Percentiles rank a stretch among this genome's conserved stretches.
phyloP scores from a whole-genome alignment of 305 asterid species.

The Euphrasia arctica region DNA sequence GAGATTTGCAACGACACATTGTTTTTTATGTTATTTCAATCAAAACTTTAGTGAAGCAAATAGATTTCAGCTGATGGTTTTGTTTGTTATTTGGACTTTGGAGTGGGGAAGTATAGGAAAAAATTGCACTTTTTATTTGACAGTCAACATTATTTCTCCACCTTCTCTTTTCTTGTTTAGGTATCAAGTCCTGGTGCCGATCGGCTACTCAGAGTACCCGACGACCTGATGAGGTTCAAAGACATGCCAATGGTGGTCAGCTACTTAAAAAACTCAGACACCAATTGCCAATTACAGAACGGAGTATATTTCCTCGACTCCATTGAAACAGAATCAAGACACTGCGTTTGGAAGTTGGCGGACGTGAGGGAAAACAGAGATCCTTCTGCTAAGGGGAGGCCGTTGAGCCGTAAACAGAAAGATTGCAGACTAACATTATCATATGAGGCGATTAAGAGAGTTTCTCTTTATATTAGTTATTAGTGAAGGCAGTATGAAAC shows the following conservation, averaged over 20 bases:
- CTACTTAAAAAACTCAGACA: slow-evolving; percentile 42
- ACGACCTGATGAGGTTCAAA: slow-evolving; percentile 70
- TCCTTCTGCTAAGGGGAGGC: slow-evolving; percentile 78
- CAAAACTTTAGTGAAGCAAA: background rate
- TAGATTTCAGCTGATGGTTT: background rate
- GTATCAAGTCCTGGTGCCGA: slow-evolving; percentile 93
- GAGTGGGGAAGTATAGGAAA: no score
- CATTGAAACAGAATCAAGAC: slow-evolving; percentile 51
- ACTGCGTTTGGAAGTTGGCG: slow-evolving; percentile 81
- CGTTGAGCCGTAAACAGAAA: slow-evolving; percentile 73
- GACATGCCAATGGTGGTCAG: slow-evolving; percentile 70
- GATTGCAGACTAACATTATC: slow-evolving; percentile 65
- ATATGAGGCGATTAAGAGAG: slow-evolving; percentile 42
- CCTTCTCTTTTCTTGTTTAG: slow-evolving; percentile 34
- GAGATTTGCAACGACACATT: background rate
- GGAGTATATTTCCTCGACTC: slow-evolving; percentile 63
- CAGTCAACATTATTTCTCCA: no score
- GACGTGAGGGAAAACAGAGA: slow-evolving; percentile 90
- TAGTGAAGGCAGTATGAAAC: slow-evolving; percentile 14
- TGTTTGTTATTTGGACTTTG: background rate
- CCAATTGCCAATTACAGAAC: slow-evolving; percentile 39
- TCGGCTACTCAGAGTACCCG: slow-evolving; percentile 77
- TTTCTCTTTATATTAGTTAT: slow-evolving; percentile 45
- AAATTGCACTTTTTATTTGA: no score
- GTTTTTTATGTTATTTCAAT: background rate